Percentiles rank a stretch among this genome's conserved stretches.
Evolutionary conservation across 1,139 yeast genomes (phyloP).

Genomic region (Diutina neorugosa): DNA sequence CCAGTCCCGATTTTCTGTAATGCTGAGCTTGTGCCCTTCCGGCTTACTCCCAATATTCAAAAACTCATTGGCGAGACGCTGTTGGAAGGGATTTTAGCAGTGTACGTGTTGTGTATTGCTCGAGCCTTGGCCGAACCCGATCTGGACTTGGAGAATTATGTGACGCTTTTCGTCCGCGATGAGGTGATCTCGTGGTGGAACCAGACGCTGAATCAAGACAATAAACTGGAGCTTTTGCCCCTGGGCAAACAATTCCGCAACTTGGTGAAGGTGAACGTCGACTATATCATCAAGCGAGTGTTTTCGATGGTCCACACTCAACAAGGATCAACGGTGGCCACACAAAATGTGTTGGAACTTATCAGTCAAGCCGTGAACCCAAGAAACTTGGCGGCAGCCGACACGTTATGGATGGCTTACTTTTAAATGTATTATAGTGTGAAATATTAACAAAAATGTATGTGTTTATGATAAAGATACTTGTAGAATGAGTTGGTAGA

Average conservation of each 20-base stretch:
- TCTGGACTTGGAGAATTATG: slow-evolving; percentile 74
- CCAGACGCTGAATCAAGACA: slow-evolving; percentile 46
- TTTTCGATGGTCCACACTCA: slow-evolving; percentile 70
- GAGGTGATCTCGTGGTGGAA: slow-evolving; percentile 92
- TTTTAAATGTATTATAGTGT: slow-evolving; percentile 33
- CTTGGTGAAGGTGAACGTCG: slow-evolving; percentile 82
- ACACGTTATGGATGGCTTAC: slow-evolving; percentile 94
- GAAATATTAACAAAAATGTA: too few species aligned
- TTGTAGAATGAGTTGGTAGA: too few species aligned
- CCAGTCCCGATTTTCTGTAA: slow-evolving; percentile 84
- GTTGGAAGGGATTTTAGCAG: slow-evolving; percentile 82
- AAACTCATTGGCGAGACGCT: slow-evolving; percentile 88
- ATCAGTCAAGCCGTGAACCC: slow-evolving; percentile 96
- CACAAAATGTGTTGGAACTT: slow-evolving; percentile 83
- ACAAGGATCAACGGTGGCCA: slow-evolving; percentile 67
- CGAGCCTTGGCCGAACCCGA: slow-evolving; percentile 85
- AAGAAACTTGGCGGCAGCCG: slow-evolving; percentile 84
- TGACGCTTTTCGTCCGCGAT: slow-evolving; percentile 87
- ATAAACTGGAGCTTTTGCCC: slow-evolving; percentile 40
- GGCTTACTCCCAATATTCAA: slow-evolving; percentile 93
- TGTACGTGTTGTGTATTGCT: slow-evolving; percentile 75
- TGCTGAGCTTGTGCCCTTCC: slow-evolving; percentile 92
- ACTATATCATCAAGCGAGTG: slow-evolving; percentile 59
- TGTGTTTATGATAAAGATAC: too few species aligned
- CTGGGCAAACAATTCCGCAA: slow-evolving; percentile 77